phyloP scores from a whole-genome alignment of 352 stramenopile genomes.

The Globisporangium spinosum region DNA sequence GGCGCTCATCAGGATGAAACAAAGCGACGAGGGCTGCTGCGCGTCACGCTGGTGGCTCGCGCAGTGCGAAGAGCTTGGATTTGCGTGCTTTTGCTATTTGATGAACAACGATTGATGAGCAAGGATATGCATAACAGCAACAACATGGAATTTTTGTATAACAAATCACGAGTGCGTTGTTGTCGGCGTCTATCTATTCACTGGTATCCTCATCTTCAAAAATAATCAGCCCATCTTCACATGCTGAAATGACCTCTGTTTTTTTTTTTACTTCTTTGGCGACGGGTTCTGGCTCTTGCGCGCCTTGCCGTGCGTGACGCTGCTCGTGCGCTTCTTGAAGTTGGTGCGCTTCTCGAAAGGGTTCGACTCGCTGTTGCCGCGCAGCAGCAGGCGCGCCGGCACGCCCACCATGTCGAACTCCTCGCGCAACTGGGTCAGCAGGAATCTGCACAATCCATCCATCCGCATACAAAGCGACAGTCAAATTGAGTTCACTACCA shows the following conservation, averaged over 20 bases:
- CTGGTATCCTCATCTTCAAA: neutral
- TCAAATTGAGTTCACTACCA: neutral
- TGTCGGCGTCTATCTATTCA: neutral
- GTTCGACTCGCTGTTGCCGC: constrained; percentile 70
- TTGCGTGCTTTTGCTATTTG: neutral
- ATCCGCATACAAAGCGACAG: neutral
- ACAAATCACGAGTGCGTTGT: neutral
- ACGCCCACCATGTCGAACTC: constrained; percentile 86
- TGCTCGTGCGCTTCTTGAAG: constrained; percentile 75
- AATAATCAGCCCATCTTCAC: neutral
- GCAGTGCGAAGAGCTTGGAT: neutral
- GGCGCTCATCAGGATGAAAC: neutral
- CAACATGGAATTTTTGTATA: neutral
- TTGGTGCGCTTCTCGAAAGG: constrained; percentile 83
- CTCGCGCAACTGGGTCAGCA: constrained; percentile 71
- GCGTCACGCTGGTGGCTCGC: neutral
- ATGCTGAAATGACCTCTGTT: neutral
- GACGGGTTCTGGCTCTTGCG: constrained; percentile 22
- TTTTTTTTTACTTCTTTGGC: constrained; percentile 1
- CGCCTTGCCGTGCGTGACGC: constrained; percentile 54
- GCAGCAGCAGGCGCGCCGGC: constrained; percentile 66
- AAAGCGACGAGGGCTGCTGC: neutral
- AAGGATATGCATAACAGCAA: neutral
- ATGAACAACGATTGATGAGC: neutral
- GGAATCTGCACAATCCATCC: constrained; percentile 33